These are phyloP conservation scores for Scheffersomyces cryptocercus DNA, from an alignment of 1,139 yeast species.

Conservation along the genomic window DNA sequence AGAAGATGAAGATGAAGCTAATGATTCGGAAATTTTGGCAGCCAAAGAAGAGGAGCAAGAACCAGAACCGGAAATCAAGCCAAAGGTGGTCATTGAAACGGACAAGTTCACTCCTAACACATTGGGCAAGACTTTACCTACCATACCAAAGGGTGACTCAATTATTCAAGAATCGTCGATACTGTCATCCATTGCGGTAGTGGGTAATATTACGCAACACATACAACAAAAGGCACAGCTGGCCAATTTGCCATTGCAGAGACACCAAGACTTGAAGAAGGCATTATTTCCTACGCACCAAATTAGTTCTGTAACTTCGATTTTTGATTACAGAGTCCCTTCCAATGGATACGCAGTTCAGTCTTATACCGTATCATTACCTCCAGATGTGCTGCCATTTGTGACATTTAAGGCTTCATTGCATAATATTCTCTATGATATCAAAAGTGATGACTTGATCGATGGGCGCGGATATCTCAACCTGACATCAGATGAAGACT, in stretches of 20 bases:
- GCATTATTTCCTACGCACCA: conserved; percentile 38
- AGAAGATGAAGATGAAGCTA: conserved; percentile 9
- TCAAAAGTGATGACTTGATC: conserved; percentile 33
- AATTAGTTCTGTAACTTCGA: conserved; percentile 17
- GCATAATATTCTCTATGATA: conserved; percentile 38
- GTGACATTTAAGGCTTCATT: conserved; percentile 46
- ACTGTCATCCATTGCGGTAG: conserved; percentile 15
- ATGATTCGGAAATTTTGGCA: conserved; percentile 5
- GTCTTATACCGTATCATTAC: conserved; percentile 45
- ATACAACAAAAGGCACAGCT: conserved; percentile 26
- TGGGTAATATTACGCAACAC: conserved; percentile 24
- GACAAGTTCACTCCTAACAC: conserved; percentile 12
- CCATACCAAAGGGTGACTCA: conserved; percentile 18
- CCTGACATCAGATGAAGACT: conserved; percentile 33
- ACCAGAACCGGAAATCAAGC: not conserved
- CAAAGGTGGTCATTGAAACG: not conserved
- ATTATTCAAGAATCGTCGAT: conserved; percentile 20
- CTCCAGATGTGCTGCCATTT: conserved; percentile 45
- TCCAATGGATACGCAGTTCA: conserved; percentile 46
- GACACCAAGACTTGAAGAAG: conserved; percentile 29
- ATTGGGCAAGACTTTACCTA: conserved; percentile 19
- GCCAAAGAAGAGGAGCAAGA: conserved; percentile 1
- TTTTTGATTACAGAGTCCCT: conserved; percentile 48
- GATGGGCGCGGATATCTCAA: conserved; percentile 31
- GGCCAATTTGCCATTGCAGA: conserved; percentile 16